Base-by-base conservation (phyloP, 352 stramenopile species). In the Globisporangium spiculum region DNA sequence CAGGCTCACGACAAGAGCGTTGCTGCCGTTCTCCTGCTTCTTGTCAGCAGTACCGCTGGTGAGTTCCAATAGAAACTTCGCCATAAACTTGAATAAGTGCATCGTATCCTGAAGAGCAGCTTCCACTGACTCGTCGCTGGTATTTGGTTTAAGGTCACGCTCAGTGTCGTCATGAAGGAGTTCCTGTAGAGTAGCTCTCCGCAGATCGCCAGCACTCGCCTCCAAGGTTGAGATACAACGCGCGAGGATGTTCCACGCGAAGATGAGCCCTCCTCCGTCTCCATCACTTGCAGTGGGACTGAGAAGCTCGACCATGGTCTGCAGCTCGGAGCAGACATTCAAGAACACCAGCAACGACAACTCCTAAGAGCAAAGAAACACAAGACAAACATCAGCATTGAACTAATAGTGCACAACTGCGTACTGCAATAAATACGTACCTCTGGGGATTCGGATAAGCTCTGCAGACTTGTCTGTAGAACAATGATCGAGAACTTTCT, bases 341-440 rank as follows among this genome's bases (percentile, higher is more conserved):
- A 69, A 16, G 24, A 72, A 72, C n/a, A 72, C 24, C 7, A 72
- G 60, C 30, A 68, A 16, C n/a, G 67, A 48, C 3, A 72, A 9
- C 34, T 70, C 65, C 65, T 70, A 41, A 26, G 5, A 41, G 1
- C 14, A 54, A 27, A 27, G 9, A 18, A 30, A 24, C 20, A 36
- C 8, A 16, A 22, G 8, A 14, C 12, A 16, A 30, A 16, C 20
- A 38, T 61, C 48, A 68, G 20, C 18, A n/a, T n/a, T 36, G 6
- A 26, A n/a, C 55, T 8, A 30, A 10, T 18, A 52, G 20, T 14
- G 18, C 22, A n/a, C 18, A 27, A 12, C 14, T 1, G 32, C 16
- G 20, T n/a, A 53, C 8, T 12, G n/a, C 22, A 54, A 54, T 1
- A 26, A 26, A 32, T 1, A 27, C 48, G 20, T 32, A 66, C 65